These are phyloP conservation scores for Macrocystidia cucumis DNA, from an alignment of 1,284 basidiomycete species.

Conservation along the genomic window DNA sequence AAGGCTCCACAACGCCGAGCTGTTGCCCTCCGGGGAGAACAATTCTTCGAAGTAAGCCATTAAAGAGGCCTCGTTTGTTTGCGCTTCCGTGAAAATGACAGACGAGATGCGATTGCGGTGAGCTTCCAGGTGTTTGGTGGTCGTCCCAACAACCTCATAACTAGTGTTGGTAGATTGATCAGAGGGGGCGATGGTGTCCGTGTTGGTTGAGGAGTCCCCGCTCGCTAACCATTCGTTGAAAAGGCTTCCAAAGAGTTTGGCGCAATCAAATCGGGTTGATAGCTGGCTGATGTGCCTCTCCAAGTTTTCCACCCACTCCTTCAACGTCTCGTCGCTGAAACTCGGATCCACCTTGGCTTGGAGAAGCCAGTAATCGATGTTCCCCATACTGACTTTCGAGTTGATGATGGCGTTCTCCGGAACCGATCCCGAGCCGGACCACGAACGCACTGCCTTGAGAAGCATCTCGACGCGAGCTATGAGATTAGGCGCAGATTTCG, in stretches of 20 bases:
- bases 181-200: constrained; percentile 4
- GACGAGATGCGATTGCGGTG: constrained; percentile 30
- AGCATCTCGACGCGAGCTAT: constrained; percentile 23
- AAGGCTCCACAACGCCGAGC: constrained; percentile 20
- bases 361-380: constrained; percentile 27
- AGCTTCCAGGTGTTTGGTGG: constrained; percentile 33
- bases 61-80: constrained; percentile 24
- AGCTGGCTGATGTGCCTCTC: constrained; percentile 29
- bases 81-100: constrained; percentile 31
- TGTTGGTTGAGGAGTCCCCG: constrained; percentile 26
- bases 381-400: constrained; percentile 21
- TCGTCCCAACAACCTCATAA: constrained; percentile 21
- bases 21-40: constrained; percentile 17
- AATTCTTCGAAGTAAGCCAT: constrained; percentile 24
- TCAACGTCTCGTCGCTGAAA: constrained; percentile 24
- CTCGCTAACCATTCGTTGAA: constrained; percentile 36
- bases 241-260: constrained; percentile 30
- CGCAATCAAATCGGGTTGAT: constrained; percentile 28
- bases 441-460: constrained; percentile 22
- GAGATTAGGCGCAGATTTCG: no score
- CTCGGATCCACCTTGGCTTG: constrained; percentile 30
- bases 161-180: constrained; percentile 1
- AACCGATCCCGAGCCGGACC: constrained; percentile 25
- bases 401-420: constrained; percentile 15
- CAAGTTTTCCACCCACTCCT: constrained; percentile 26